A percentile compares a stretch with the other conserved stretches of the same genome.
Conservation (phyloP, 2,329 filamentous ascomycete genomes). For the Bertia moriformis region DNA sequence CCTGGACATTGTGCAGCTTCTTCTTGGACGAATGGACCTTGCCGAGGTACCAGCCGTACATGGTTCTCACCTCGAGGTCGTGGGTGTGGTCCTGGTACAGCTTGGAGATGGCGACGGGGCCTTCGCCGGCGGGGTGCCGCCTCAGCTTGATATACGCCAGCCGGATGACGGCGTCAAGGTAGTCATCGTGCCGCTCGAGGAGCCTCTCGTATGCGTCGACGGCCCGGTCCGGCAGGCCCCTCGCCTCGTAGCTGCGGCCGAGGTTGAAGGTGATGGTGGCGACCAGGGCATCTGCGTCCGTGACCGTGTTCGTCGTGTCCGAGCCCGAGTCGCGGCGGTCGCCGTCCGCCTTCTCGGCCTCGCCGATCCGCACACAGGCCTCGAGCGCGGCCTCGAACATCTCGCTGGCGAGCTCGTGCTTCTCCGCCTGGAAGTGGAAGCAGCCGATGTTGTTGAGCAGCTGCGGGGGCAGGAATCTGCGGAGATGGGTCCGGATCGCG, state of each 20-base stretch:
- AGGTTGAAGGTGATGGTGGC: slow-evolving; percentile 97
- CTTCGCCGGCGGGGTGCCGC: slow-evolving; percentile 68
- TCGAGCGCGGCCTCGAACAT: slow-evolving; percentile 85
- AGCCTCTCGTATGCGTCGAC: slow-evolving; percentile 78
- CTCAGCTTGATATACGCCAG: slow-evolving; percentile 81
- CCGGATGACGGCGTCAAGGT: slow-evolving; percentile 78
- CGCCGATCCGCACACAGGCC: slow-evolving; percentile 69
- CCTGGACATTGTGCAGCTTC: slow-evolving; percentile 63
- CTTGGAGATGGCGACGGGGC: slow-evolving; percentile 71
- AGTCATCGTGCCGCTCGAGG: slow-evolving; percentile 72
- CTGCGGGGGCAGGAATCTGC: slow-evolving; percentile 73
- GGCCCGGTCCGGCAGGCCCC: slow-evolving; percentile 67
- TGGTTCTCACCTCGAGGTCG: slow-evolving; percentile 78
- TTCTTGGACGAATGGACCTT: slow-evolving; percentile 68
- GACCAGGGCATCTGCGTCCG: slow-evolving; percentile 80
- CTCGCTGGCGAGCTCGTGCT: slow-evolving; percentile 64
- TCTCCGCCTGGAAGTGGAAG: slow-evolving; percentile 81
- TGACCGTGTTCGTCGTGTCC: too few species aligned
- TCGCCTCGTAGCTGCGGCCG: slow-evolving; percentile 79
- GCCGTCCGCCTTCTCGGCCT: slow-evolving; percentile 58
- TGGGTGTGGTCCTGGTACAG: slow-evolving; percentile 71
- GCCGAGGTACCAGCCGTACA: slow-evolving; percentile 93
- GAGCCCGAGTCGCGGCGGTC: not conserved
- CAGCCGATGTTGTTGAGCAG: slow-evolving; percentile 95
- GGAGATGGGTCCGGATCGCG: slow-evolving; percentile 43